A percentile compares a stretch with the other conserved stretches of the same genome.
These are phyloP conservation scores for Spergularia bocconei DNA, from an alignment of 148 eudicot species.

Conservation along the genomic window DNA sequence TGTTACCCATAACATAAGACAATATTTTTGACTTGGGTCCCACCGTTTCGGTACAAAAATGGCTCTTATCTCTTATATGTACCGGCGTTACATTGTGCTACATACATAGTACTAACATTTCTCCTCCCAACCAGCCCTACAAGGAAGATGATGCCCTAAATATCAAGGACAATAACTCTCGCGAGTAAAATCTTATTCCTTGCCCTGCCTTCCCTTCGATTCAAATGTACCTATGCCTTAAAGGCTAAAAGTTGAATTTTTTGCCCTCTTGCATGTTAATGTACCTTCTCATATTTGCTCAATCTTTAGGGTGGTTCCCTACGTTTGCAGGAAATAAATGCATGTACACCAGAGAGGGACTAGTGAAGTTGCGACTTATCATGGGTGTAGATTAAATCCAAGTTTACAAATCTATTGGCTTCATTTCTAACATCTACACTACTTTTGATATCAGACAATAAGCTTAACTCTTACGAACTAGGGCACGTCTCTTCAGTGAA, in stretches of 20 bases:
- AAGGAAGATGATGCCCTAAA: not conserved
- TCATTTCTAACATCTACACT: too few relatives aligned
- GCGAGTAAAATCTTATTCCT: conserved; percentile 4
- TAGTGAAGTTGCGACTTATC: not conserved
- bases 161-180: conserved; percentile 3
- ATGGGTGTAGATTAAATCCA: too few relatives aligned
- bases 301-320: conserved; percentile 10
- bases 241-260: not conserved
- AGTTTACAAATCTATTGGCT: too few relatives aligned
- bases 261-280: not conserved
- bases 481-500: too few relatives aligned
- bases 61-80: too few relatives aligned
- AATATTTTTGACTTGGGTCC: too few relatives aligned
- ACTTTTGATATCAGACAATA: too few relatives aligned
- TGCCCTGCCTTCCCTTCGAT: not conserved
- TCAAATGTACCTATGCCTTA: not conserved
- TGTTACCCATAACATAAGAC: too few relatives aligned
- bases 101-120: too few relatives aligned
- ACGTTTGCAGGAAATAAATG: conserved; percentile 12
- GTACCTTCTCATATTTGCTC: conserved; percentile 15
- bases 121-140: not conserved
- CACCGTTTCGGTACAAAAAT: too few relatives aligned
- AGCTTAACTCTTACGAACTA: too few relatives aligned
- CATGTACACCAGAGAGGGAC: not conserved
- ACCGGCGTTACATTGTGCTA: too few relatives aligned